phyloP scores from a whole-genome alignment of 805 yeast genomes.

The Tetrapisispora fleetii region DNA sequence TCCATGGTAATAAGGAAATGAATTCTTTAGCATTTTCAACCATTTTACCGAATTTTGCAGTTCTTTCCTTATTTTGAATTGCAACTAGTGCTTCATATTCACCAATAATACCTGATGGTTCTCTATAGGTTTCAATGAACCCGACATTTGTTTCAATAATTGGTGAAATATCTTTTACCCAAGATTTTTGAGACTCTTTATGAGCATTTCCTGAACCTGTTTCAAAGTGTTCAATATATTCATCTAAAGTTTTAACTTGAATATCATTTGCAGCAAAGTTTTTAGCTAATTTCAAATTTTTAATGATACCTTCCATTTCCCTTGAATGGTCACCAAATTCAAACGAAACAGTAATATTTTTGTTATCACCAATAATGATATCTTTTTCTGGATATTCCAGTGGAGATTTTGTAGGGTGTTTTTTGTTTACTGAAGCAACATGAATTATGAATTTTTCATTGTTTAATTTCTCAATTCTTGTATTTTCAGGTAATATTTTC shows the following conservation, averaged over 20 bases:
- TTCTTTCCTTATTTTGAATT: constrained; percentile 79
- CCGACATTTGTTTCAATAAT: constrained; percentile 74
- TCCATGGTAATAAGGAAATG: constrained; percentile 71
- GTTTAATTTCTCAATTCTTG: constrained; percentile 53
- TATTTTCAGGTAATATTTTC: constrained; percentile 54
- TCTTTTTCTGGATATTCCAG: constrained; percentile 40
- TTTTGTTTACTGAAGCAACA: constrained; percentile 58
- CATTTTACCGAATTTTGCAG: constrained; percentile 63
- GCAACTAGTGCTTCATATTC: constrained; percentile 92
- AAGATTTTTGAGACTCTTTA: constrained; percentile 68
- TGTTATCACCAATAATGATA: constrained; percentile 24
- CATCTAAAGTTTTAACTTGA: constrained; percentile 54
- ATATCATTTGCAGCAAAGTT: constrained; percentile 63
- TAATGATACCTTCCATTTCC: constrained; percentile 54
- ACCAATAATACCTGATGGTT: constrained; percentile 84
- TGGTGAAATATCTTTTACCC: constrained; percentile 87
- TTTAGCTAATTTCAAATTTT: constrained; percentile 46
- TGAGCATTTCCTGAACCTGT: constrained; percentile 83
- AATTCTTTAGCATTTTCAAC: constrained; percentile 59
- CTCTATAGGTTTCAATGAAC: constrained; percentile 87
- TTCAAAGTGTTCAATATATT: constrained; percentile 58
- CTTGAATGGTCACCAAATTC: constrained; percentile 68
- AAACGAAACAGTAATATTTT: constrained; percentile 39
- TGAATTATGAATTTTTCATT: constrained; percentile 44
- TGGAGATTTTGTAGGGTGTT: constrained; percentile 22